Evolutionary conservation across 441 rosid genomes (phyloP), one percentile per base, ranked within the genome.

Genomic region (Euphorbia celastroides): DNA sequence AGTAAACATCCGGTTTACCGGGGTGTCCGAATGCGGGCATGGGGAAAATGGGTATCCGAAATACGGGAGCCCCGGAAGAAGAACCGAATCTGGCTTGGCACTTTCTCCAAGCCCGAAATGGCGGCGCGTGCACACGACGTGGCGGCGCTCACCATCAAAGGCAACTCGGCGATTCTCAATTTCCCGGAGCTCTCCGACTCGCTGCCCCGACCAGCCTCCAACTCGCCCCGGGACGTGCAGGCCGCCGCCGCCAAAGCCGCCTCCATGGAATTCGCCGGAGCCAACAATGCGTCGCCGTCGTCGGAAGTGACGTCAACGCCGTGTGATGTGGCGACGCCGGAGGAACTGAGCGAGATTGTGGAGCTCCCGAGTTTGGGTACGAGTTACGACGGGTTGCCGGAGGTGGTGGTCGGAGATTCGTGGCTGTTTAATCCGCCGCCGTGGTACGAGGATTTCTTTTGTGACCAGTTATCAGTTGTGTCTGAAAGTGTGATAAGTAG

Each of bases 51-150:
- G 92, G 96, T 88, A 20, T 88, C 92, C 32, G 96, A 88, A 80
- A 85, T 88, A 78, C 85, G 96, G 10, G 86, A 88, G 74, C 96
- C 96, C n/a, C 77, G 92, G 60, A 88, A 88, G 75, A 88, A 88
- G 70, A 80, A 74, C 72, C 78, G 95, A 66, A 88, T 88, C 81
- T 88, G 94, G 94, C 87, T 88, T 6, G 97, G 97, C 0, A 87
- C 97, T 25, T 92, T 86, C 65, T 84, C 91, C 14, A 86, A 87
- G 6, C 92, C 97, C 1, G 96, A 92, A 78, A 92, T 92, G 97
- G 96, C 97, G 0, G 95, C 95, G 67, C 86, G 97, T 8, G 97
- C 97, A 14, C 97, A 92, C 69, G 97, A 92, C 75, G 96, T 87
- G 17, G 97, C 97, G 4, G 89, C 97, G 7, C 42, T 87, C n/a